phyloP scores from a whole-genome alignment of 805 yeast genomes.

The Priceomyces carsonii region DNA sequence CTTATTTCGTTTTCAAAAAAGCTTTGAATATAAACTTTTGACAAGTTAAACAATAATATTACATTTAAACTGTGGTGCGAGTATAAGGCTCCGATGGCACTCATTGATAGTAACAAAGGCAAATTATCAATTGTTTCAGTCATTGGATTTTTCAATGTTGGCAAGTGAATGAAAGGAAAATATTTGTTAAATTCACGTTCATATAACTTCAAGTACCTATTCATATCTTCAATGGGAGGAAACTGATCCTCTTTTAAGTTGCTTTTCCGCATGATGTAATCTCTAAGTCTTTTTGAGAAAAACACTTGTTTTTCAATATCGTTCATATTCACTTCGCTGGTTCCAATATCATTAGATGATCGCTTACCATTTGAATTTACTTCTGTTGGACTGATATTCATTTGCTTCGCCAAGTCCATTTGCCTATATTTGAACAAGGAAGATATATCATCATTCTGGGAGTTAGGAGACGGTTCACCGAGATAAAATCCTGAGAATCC shows the following conservation, averaged over 20 bases:
- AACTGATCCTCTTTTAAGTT: constrained; percentile 59
- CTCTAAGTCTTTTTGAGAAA: constrained; percentile 52
- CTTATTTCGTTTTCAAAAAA: constrained; percentile 57
- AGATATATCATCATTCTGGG: constrained; percentile 49
- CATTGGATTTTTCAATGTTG: constrained; percentile 46
- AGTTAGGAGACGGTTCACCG: constrained; percentile 33
- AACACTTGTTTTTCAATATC: constrained; percentile 9
- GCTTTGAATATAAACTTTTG: constrained; percentile 65
- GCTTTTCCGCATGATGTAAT: constrained; percentile 52
- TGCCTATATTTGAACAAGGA: constrained; percentile 66
- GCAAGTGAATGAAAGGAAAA: constrained; percentile 82
- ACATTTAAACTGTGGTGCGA: constrained; percentile 80
- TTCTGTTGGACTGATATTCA: constrained; percentile 3
- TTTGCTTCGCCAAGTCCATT: constrained; percentile 54
- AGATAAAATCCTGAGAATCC: constrained; percentile 22
- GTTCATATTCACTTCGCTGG: constrained; percentile 1
- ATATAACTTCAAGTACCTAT: constrained; percentile 72
- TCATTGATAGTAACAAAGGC: constrained; percentile 76
- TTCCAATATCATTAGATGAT: constrained; percentile 5
- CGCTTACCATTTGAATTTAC: constrained; percentile 3
- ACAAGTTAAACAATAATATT: constrained; percentile 63
- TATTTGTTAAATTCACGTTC: constrained; percentile 77
- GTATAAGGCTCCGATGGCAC: constrained; percentile 87
- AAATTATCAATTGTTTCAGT: constrained; percentile 47
- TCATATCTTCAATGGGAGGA: constrained; percentile 75